Base-by-base conservation (phyloP, 441 rosid species). In the Populus hybrid region DNA sequence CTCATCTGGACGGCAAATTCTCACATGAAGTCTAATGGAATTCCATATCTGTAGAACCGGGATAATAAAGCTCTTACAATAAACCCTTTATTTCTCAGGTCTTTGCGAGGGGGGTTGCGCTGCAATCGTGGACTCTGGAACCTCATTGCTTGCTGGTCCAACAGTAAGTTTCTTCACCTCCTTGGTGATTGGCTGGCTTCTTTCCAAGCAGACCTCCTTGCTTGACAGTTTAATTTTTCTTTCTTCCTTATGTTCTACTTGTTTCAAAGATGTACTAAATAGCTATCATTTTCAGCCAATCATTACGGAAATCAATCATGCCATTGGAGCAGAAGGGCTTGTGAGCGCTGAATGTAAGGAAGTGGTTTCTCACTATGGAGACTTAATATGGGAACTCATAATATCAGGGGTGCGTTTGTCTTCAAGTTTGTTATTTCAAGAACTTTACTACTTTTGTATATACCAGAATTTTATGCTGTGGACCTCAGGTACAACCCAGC, bases 81-180 rank as follows among this genome's bases (percentile, higher is more conserved):
- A 23, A 66, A 40, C 16, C 38, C 12, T 38, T 23, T 14, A 30
- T 53, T 72, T 70, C 6, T 12, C 84, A 92, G 98, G 92, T 69
- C 84, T 87, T 32, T 92, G 97, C 71, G 78, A 70, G 7, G 80
- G 77, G 24, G 92, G 97, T 18, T 94, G 98, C 78, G 90, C 88
- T 73, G 94, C 92, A 67, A 89, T 94, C 75, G 88, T 91, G 81
- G 96, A 92, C 85, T 90, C 97, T 2, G 98, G 97, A 79, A 92
- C 93, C 72, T 91, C 94, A 82, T 82, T 92, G 75, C 87, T 94
- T 36, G 93, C 90, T 75, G 97, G 96, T 69, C 98, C 93, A 75
- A 87, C 92, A 4, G 98, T 92, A 89, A 8, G 88, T 24, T 20
- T 40, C 77, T 69, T 75, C 38, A 71, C 68, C 38, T 8, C 21